Percentiles rank a stretch among this genome's conserved stretches.
phyloP scores from a whole-genome alignment of 371 early-diverging fungal species.

The Actinomortierella ambigua region DNA sequence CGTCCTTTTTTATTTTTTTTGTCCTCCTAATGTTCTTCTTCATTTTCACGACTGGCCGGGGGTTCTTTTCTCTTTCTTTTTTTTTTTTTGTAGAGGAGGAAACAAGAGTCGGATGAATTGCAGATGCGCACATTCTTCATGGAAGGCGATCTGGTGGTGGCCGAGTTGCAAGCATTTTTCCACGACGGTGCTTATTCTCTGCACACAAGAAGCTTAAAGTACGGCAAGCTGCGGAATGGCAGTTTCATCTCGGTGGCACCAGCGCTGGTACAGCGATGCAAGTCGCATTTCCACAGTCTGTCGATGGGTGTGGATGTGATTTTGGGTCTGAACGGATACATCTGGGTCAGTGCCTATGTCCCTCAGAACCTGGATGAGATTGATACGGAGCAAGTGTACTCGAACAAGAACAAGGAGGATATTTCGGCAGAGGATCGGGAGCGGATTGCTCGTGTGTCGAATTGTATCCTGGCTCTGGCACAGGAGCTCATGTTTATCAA shows the following conservation, averaged over 20 bases:
- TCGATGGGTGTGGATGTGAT: conserved; percentile 91
- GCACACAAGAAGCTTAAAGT: conserved; percentile 96
- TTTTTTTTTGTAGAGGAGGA: conserved; percentile 73
- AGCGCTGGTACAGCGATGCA: conserved; percentile 85
- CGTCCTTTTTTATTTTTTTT: too few relatives aligned
- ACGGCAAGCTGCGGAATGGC: conserved; percentile 96
- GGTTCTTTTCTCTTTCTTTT: not conserved
- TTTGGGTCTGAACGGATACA: conserved; percentile 96
- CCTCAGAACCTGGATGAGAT: conserved; percentile 53
- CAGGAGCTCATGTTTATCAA: conserved; percentile 78
- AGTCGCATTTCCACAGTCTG: conserved; percentile 90
- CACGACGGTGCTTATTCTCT: conserved; percentile 89
- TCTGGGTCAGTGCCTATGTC: conserved; percentile 91
- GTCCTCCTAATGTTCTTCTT: conserved; percentile 4
- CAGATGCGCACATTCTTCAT: conserved; percentile 97
- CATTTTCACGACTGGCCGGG: too few relatives aligned
- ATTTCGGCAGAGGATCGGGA: conserved; percentile 73
- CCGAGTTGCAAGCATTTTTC: conserved; percentile 95
- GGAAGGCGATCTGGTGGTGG: conserved; percentile 96
- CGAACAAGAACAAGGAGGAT: conserved; percentile 76
- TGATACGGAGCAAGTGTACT: conserved; percentile 69
- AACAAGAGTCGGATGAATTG: conserved; percentile 97
- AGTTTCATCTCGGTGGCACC: conserved; percentile 86
- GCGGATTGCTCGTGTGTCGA: conserved; percentile 86
- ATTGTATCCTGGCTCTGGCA: conserved; percentile 83